Evolutionary conservation across 176 grass and related monocot species (phyloP).

Genomic region (Ensete ventricosum): DNA sequence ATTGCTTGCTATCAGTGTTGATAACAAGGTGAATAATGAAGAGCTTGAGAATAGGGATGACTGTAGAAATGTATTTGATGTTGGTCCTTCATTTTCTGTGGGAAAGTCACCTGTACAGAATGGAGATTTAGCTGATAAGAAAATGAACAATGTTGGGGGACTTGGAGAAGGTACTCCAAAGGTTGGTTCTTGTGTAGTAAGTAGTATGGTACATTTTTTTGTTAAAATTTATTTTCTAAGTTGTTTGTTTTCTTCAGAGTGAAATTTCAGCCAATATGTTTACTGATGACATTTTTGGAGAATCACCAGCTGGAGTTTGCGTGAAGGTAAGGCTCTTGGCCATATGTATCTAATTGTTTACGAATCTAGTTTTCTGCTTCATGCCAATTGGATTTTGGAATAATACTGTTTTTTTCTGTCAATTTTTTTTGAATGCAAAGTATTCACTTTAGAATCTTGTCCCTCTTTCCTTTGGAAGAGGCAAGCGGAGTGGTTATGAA

Average conservation of each 20-base stretch:
- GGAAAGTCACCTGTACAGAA: conserved; percentile 53
- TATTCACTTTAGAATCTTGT: too few relatives aligned
- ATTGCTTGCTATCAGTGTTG: not conserved
- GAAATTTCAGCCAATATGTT: conserved; percentile 90
- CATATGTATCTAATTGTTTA: not conserved
- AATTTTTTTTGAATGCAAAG: not conserved
- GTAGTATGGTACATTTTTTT: conserved; percentile 9
- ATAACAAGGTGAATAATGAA: conserved; percentile 7
- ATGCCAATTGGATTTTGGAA: not conserved
- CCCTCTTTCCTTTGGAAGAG: too few relatives aligned
- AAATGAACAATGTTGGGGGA: conserved; percentile 29
- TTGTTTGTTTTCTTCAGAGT: conserved; percentile 32
- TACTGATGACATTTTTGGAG: conserved; percentile 93
- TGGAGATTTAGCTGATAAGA: conserved; percentile 28
- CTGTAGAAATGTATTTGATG: conserved; percentile 41
- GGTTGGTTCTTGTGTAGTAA: conserved; percentile 36
- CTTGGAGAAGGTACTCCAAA: conserved; percentile 90
- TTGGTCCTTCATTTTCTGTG: conserved; percentile 47
- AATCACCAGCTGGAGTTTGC: conserved; percentile 68
- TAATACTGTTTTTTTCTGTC: not conserved
- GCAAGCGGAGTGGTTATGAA: too few relatives aligned
- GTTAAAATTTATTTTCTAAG: not conserved
- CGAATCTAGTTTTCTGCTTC: not conserved
- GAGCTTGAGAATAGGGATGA: conserved; percentile 39
- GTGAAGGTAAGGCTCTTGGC: conserved; percentile 44